Conservation (phyloP, 176 grass and related monocot species). For the Pontederia crassipes region DNA sequence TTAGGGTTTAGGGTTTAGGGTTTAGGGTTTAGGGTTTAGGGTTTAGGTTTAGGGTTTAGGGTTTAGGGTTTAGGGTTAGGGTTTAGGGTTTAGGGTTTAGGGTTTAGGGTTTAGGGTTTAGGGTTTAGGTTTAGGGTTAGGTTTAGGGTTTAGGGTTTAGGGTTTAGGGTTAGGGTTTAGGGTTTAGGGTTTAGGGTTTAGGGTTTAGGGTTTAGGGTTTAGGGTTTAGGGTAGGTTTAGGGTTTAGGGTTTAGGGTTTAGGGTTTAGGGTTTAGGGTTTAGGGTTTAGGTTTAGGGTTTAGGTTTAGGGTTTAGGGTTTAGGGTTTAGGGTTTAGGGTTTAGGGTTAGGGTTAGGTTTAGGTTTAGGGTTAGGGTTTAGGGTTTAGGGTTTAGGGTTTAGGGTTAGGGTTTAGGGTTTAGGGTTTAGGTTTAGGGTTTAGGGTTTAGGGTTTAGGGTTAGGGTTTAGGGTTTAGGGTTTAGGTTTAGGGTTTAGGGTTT, state of each 20-base stretch:
- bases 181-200: constrained; percentile 19
- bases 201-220: too few relatives aligned
- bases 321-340: constrained; percentile 7
- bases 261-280: constrained; percentile 18
- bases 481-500: constrained; percentile 7
- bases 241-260: constrained; percentile 23
- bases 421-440: constrained; percentile 10
- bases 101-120: constrained; percentile 21
- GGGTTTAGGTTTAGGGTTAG: constrained; percentile 19
- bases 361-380: not conserved
- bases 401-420: constrained; percentile 9
- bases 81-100: constrained; percentile 21
- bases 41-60: constrained; percentile 16
- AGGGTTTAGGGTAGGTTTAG: constrained; percentile 2
- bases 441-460: constrained; percentile 9
- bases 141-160: constrained; percentile 24
- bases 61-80: too few relatives aligned
- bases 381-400: constrained; percentile 8
- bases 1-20: not conserved
- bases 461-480: constrained; percentile 5
- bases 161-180: constrained; percentile 14
- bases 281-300: constrained; percentile 13
- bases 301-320: constrained; percentile 19
- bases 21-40: constrained; percentile 9
- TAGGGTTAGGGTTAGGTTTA: not conserved